Base-by-base conservation (phyloP, 805 yeast genomes). In the Nakazawaea holstii region DNA sequence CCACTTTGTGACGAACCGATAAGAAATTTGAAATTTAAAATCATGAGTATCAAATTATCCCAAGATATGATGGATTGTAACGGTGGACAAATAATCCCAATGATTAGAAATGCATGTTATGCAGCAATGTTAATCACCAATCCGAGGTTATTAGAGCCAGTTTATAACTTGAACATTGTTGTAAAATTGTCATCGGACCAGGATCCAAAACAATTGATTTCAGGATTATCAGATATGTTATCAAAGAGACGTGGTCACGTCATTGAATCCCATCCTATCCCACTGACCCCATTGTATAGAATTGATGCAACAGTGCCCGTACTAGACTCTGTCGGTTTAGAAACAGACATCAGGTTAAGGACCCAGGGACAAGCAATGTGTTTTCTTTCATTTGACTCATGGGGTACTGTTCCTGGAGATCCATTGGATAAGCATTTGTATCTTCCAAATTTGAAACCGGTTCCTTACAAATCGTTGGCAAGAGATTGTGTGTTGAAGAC, bases 1-100 rank as follows among this genome's bases (percentile, higher is more conserved):
- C 99, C 99, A 0, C 68, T 94, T n/a, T 81, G 95, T 52, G 96
- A 86, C 51, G 97, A 89, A 59, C 83, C 87, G 0, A 71, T 94
- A 6, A 67, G 87, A 45, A 76, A 82, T 46, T 79, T 83, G 6
- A 80, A 77, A 52, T 89, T 94, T 63, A 79, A 80, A 47, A 72
- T 94, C 36, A 70, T 88, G 41, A 87, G 82, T 48, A 77, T 79
- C 0, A 66, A 68, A 0, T 57, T 86, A 3, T 73, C 84, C 6
- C 64, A 70, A 0, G 73, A 75, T 28, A 67, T 70, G 5, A 54
- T 72, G 2, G 78, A 74, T 36, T 65, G 82, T 37, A 76, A 78
- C 27, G 74, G 77, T 30, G 86, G 80, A 1, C 95, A 89, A 60
- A 72, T 91, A 5, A 84, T 89, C 35, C 94, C 96, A 17, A 77